These are phyloP conservation scores for Phlebopus sp. DNA, from an alignment of 1,284 basidiomycete species.

Conservation along the genomic window DNA sequence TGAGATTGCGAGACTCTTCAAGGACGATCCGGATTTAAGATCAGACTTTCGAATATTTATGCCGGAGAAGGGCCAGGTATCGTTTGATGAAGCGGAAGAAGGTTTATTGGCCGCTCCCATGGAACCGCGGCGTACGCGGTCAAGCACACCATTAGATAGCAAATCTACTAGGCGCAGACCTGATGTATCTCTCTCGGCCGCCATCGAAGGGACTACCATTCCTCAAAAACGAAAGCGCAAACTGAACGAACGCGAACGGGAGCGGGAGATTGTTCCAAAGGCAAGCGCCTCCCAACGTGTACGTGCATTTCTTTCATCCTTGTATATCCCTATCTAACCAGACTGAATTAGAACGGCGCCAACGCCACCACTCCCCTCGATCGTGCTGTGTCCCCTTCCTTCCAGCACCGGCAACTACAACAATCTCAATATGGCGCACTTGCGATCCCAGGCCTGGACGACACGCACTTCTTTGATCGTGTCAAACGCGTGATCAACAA, in stretches of 20 bases:
- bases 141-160: conserved; percentile 25
- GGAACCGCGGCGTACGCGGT: conserved; percentile 26
- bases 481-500: conserved; percentile 88
- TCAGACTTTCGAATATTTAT: conserved; percentile 92
- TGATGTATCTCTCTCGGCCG: conserved; percentile 30
- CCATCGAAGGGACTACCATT: conserved; percentile 32
- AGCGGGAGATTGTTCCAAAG: conserved; percentile 26
- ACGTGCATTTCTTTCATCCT: conserved; percentile 8
- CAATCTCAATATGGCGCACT: conserved; percentile 29
- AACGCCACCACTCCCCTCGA: conserved; percentile 21
- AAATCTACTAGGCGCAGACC: conserved; percentile 26
- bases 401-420: conserved; percentile 27
- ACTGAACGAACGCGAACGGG: conserved; percentile 42
- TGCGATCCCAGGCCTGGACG: conserved; percentile 50
- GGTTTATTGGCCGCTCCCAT: conserved; percentile 22
- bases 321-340: conserved; percentile 7
- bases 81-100: conserved; percentile 45
- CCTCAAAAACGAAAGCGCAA: conserved; percentile 69
- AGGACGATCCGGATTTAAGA: conserved; percentile 85
- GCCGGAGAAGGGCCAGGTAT: conserved; percentile 60
- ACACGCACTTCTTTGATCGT: conserved; percentile 90
- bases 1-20: conserved; percentile 84
- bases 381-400: conserved; percentile 22
- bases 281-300: conserved; percentile 25
- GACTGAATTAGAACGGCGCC: conserved; percentile 26